Percentiles rank a stretch among this genome's conserved stretches.
phyloP scores from a whole-genome alignment of 495 filamentous ascomycete species.

The Podospora pseudoanserina region DNA sequence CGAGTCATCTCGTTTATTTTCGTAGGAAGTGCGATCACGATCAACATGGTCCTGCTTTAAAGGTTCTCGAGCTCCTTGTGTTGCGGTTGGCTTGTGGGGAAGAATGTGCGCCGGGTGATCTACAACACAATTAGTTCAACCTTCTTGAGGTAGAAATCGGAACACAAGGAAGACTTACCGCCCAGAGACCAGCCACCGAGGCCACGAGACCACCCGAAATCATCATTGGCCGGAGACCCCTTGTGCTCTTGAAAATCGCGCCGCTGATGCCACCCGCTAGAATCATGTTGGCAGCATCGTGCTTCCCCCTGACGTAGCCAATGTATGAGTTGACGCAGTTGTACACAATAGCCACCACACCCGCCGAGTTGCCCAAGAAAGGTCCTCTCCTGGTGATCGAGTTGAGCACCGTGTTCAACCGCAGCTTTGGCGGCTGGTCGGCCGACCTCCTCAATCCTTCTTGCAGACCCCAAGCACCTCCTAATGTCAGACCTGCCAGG shows the following conservation, averaged over 20 bases:
- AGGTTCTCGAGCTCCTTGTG: conserved; percentile 8
- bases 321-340: conserved; percentile 91
- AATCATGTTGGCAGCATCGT: conserved; percentile 86
- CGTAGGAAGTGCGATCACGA: background rate
- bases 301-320: conserved; percentile 80
- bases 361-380: conserved; percentile 94
- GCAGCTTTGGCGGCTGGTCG: conserved; percentile 79
- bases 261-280: conserved; percentile 80
- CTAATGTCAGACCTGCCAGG: conserved; percentile 75
- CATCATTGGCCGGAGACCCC: conserved; percentile 84
- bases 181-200: conserved; percentile 78
- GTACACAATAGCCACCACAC: conserved; percentile 91
- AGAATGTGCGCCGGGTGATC: conserved; percentile 33
- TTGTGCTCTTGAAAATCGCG: conserved; percentile 93
- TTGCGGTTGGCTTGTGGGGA: conserved; percentile 23
- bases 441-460: conserved; percentile 76
- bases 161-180: conserved; percentile 56
- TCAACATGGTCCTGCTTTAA: conserved; percentile 8
- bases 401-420: conserved; percentile 90
- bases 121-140: conserved; percentile 15
- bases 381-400: conserved; percentile 87
- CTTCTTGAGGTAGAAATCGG: background rate
- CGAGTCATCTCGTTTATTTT: background rate
- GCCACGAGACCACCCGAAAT: conserved; percentile 88
- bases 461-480: conserved; percentile 84